A percentile compares a stretch with the other conserved stretches of the same genome.
These are phyloP conservation scores for Guillardia theta DNA, from an alignment of 78 protist species.

Conservation along the genomic window DNA sequence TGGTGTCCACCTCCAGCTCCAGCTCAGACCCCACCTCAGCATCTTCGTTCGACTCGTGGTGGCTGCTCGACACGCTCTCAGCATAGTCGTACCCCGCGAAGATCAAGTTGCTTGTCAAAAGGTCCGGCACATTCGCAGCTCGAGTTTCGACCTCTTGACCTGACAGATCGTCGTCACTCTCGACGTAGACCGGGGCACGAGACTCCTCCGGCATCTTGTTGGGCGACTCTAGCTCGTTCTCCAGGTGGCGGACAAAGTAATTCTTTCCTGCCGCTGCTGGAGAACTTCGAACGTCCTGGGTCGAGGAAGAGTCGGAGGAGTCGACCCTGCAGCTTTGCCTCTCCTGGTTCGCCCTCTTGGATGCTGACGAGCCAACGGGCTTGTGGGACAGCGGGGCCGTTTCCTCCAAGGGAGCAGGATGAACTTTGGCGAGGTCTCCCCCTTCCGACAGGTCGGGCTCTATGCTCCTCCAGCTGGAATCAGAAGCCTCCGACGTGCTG, in stretches of 20 bases:
- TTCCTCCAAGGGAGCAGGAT: too few species aligned
- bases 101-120: background rate
- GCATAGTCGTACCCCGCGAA: background rate
- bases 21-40: background rate
- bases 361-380: too few species aligned
- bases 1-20: background rate
- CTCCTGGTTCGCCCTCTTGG: too few species aligned
- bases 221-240: background rate
- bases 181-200: background rate
- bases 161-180: background rate
- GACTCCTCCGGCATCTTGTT: background rate
- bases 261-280: background rate
- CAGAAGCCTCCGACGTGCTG: too few species aligned
- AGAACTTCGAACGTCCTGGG: too few species aligned
- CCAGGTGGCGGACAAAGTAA: background rate
- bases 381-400: too few species aligned
- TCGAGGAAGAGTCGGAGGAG: too few species aligned
- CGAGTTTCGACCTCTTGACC: background rate
- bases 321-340: too few species aligned
- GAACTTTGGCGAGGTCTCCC: too few species aligned
- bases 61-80: background rate
- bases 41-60: background rate
- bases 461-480: background rate
- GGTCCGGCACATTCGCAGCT: background rate
- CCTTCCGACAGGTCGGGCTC: background rate